Evolutionary conservation across 129 eudicot genomes (phyloP), one percentile per base, ranked within the genome.

Genomic region (Mikania micrantha): DNA sequence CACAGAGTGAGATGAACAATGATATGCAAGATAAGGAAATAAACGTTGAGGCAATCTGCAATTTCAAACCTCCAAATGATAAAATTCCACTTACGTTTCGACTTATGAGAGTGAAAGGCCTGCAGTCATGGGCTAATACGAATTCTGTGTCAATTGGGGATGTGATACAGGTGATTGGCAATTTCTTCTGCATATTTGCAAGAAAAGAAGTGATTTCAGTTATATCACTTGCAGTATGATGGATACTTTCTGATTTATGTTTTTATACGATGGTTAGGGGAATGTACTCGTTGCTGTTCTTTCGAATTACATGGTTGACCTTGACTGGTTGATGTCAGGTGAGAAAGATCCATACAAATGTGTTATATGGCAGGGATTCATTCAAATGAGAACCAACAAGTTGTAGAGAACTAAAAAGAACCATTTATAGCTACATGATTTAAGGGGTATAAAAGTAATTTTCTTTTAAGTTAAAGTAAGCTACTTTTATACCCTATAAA

Each of bases 241-340:
- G 17, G 58, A 74, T 60, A 40, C 28, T 66, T 27, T 21, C 42
- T 40, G 64, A 53, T 22, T 60, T 44, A 49, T 29, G 19, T 74
- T 36, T 67, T 50, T 59, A 17, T 24, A 47, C 70, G 31, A 47
- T 73, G 65, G 75, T 76, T 68, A 94, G 99, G 99, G 99, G 60
- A 79, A 94, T 79, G 88, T 89, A 69, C 81, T 82, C 29, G 57
- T 94, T 59, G 96, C 99, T 32, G 77, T 94, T 71, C 95, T 94
- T 63, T 94, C 99, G 16, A 94, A 94, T 84, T 89, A 94, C 82
- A 94, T 94, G 99, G 95, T 94, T 27, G 99, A 94, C 74, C 66
- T 89, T 40, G 99, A 94, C 75, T 94, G 99, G 99, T 78, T 94
- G 58, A 70, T 85, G 56, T 85, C 97, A 68, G 99, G 99, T 90